phyloP scores from a whole-genome alignment of 352 stramenopile species.

The Phytophthora sp. region DNA sequence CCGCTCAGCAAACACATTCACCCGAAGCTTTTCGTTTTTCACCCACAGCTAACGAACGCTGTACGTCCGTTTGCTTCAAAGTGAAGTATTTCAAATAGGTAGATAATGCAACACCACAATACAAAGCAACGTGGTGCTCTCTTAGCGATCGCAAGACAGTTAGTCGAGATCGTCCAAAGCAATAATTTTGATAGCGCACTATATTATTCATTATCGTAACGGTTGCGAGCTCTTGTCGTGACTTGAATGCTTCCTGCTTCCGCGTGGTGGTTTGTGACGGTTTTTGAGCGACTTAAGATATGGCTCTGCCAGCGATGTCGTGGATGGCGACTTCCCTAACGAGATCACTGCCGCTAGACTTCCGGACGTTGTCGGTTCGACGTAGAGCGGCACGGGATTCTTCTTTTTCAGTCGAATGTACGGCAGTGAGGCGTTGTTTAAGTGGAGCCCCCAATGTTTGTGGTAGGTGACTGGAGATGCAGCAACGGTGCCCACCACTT shows the following conservation, averaged over 20 bases:
- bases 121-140: conserved; percentile 12
- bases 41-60: conserved; percentile 14
- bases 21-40: conserved; percentile 21
- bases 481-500: conserved; percentile 8
- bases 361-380: conserved; percentile 21
- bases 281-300: conserved; percentile 85
- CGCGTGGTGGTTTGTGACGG: conserved; percentile 28
- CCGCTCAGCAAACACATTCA: conserved; percentile 16
- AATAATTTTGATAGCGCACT: too few species aligned
- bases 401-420: conserved; percentile 82
- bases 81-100: conserved; percentile 27
- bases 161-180: too few species aligned
- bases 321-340: conserved; percentile 1
- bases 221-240: background rate
- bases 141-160: background rate
- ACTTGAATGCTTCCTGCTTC: conserved; percentile 1
- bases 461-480: conserved; percentile 21
- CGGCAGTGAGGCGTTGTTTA: conserved; percentile 63
- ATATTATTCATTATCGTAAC: background rate
- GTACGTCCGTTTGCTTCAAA: conserved; percentile 21
- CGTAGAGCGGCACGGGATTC: conserved; percentile 24
- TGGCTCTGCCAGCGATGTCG: conserved; percentile 41
- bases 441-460: conserved; percentile 61
- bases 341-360: conserved; percentile 13
- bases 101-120: conserved; percentile 21